phyloP scores from a whole-genome alignment of 2,329 filamentous ascomycete species.

The Lasiodiplodia sp. region DNA sequence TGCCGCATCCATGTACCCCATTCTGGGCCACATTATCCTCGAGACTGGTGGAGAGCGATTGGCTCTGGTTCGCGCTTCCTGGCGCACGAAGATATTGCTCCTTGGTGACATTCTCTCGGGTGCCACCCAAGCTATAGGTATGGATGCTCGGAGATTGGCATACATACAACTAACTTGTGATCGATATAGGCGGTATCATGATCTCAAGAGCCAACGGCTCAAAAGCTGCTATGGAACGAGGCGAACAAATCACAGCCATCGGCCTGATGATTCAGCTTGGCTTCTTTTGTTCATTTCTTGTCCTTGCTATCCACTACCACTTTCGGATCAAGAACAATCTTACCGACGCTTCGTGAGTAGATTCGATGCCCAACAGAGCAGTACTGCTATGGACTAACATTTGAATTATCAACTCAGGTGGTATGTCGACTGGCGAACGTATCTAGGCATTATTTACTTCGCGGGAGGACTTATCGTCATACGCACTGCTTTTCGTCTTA shows the following conservation, averaged over 20 bases:
- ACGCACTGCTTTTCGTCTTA: constrained; percentile 56
- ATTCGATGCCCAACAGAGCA: too few relatives aligned
- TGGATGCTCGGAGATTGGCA: neutral
- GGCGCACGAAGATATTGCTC: constrained; percentile 53
- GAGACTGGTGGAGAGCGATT: constrained; percentile 43
- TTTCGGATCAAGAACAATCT: constrained; percentile 34
- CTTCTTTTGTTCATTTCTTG: constrained; percentile 59
- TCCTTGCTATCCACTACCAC: constrained; percentile 41
- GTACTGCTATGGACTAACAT: too few relatives aligned
- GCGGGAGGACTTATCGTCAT: constrained; percentile 56
- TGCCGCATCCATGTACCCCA: constrained; percentile 55
- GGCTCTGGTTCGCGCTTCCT: constrained; percentile 43
- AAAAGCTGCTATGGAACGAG: constrained; percentile 31
- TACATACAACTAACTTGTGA: neutral
- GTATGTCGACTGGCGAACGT: constrained; percentile 36
- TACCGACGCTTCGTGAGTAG: constrained; percentile 19
- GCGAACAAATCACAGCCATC: constrained; percentile 55
- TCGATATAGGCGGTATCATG: neutral
- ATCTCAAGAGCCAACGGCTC: neutral
- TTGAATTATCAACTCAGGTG: too few relatives aligned
- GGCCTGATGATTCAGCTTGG: constrained; percentile 59
- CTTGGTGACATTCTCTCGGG: constrained; percentile 51
- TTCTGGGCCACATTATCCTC: constrained; percentile 49
- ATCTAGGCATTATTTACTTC: constrained; percentile 53
- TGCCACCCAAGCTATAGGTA: constrained; percentile 43